Evolutionary conservation across 192 early-diverging fungal species (phyloP), one percentile per base, ranked within the genome.

Genomic region (Coemansia sp.): DNA sequence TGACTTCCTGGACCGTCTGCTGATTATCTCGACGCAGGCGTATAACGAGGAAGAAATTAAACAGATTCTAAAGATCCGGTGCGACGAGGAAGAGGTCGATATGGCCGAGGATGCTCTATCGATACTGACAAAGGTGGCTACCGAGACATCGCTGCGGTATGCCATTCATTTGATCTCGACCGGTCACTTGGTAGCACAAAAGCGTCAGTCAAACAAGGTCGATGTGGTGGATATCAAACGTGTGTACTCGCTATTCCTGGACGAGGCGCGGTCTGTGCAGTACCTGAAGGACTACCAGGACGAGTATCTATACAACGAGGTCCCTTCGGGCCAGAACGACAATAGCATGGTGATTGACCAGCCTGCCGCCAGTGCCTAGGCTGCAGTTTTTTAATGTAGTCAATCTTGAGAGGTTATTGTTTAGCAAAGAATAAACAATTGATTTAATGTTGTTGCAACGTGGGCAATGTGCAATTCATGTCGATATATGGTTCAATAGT

Each of bases 161-260:
- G 81, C 96, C 0, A 99, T 99, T 60, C 96, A 99, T 72, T 75
- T 99, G 21, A 99, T 99, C 69, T 94, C 97, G n/a, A 92, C 95
- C 3, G 90, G 94, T 2, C 83, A 91, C 55, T 78, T 99, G 49
- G 92, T 97, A 21, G 87, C 96, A 25, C 84, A 90, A 70, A 98
- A 94, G 82, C 82, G 96, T 70, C 70, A 93, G 83, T 91, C 94
- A 15, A 69, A 85, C 41, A 87, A 87, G 59, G 96, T 99, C 1
- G 97, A 99, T 69, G 90, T 97, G 9, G 86, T 88, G 24, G 97
- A 99, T 72, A 92, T 99, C 62, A 92, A 89, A 73, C 85, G 95
- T 9, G 97, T 94, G 4, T 99, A 98, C 67, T 86, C 88, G 50
- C 83, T 99, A 29, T 99, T 99, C 79, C 75, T 99, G 60, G 97